These are phyloP conservation scores for Glomus cerebriforme DNA, from an alignment of 192 early-diverging fungal genomes.

Conservation along the genomic window DNA sequence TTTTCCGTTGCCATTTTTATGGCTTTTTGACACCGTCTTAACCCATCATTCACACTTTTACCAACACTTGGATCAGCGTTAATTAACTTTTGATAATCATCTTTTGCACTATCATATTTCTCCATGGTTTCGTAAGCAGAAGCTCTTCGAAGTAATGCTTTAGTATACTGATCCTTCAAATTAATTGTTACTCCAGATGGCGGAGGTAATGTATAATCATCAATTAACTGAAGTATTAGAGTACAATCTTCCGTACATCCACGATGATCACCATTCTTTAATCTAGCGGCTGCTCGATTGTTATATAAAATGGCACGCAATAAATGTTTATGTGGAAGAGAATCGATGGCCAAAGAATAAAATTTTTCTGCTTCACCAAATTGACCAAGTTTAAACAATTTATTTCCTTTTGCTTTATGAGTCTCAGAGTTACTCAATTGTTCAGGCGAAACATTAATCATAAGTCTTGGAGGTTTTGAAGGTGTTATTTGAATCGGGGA, in stretches of 20 bases:
- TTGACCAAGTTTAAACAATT: slow-evolving; percentile 86
- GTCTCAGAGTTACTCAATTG: slow-evolving; percentile 43
- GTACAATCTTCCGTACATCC: slow-evolving; percentile 73
- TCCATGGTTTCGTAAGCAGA: slow-evolving; percentile 82
- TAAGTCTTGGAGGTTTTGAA: slow-evolving; percentile 35
- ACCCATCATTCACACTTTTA: slow-evolving; percentile 42
- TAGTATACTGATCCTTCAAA: slow-evolving; percentile 64
- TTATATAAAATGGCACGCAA: slow-evolving; percentile 69
- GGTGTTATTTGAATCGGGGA: slow-evolving; percentile 36
- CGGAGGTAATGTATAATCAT: slow-evolving; percentile 26
- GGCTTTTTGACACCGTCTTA: slow-evolving; percentile 53
- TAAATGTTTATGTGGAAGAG: slow-evolving; percentile 65
- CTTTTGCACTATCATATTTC: slow-evolving; percentile 72
- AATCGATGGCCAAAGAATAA: slow-evolving; percentile 69
- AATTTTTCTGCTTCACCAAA: slow-evolving; percentile 75
- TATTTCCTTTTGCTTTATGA: slow-evolving; percentile 72
- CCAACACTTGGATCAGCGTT: slow-evolving; percentile 41
- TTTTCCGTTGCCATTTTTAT: slow-evolving; percentile 34
- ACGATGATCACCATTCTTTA: slow-evolving; percentile 84
- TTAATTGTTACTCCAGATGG: slow-evolving; percentile 39
- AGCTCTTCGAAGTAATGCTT: slow-evolving; percentile 76
- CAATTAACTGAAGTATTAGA: slow-evolving; percentile 38
- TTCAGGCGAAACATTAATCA: slow-evolving; percentile 46
- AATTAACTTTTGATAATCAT: slow-evolving; percentile 54
- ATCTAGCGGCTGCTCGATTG: slow-evolving; percentile 79